These are phyloP conservation scores for Cercospora sp. DNA, from an alignment of 2,329 filamentous ascomycete genomes.

Conservation along the genomic window DNA sequence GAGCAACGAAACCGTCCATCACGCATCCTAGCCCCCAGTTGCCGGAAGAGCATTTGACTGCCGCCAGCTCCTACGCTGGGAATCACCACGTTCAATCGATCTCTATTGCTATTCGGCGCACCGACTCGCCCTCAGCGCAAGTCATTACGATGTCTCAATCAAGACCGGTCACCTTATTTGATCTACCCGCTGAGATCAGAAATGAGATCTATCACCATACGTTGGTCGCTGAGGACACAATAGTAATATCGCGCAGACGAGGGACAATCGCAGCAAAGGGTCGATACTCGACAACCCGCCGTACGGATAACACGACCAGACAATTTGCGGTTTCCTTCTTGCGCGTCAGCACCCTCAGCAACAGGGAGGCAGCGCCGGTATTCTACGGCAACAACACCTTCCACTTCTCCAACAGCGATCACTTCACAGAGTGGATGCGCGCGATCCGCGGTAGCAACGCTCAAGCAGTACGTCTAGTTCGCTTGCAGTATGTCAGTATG, in stretches of 20 bases:
- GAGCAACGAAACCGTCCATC: too few relatives aligned
- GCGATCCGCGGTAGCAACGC: not conserved
- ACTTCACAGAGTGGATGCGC: not conserved
- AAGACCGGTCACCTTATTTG: too few relatives aligned
- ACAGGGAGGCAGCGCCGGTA: not conserved
- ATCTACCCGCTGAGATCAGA: not conserved
- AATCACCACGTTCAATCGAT: too few relatives aligned
- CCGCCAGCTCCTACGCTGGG: too few relatives aligned
- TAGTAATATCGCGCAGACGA: not conserved
- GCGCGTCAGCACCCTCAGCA: not conserved
- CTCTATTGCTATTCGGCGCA: too few relatives aligned
- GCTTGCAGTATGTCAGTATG: conserved; percentile 2
- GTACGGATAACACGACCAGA: not conserved
- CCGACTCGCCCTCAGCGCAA: too few relatives aligned
- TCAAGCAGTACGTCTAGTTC: not conserved
- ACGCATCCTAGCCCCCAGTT: too few relatives aligned
- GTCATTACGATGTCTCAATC: too few relatives aligned
- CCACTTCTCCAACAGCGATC: not conserved
- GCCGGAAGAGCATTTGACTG: too few relatives aligned
- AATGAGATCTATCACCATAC: not conserved
- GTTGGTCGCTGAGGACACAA: not conserved
- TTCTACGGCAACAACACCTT: not conserved
- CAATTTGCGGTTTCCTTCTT: not conserved
- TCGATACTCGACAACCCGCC: not conserved
- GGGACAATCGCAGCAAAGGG: not conserved